Evolutionary conservation across 257 asterid species (phyloP).

Genomic region (Lycium barbarum): DNA sequence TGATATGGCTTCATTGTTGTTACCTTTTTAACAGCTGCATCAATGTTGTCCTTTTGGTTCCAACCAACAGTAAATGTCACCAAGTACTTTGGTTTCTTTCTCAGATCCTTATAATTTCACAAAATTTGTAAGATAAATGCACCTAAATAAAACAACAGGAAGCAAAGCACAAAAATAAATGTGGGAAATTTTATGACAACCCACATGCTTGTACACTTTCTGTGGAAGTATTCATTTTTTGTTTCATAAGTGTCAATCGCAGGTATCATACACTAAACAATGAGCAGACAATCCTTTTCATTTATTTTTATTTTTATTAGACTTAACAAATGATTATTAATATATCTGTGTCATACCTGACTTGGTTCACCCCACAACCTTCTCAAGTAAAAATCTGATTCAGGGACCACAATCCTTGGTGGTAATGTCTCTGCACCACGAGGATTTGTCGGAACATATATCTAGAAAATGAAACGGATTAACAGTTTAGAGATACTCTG

Average conservation of each 20-base stretch:
- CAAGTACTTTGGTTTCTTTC: constrained; percentile 83
- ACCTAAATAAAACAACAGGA: constrained; percentile 13
- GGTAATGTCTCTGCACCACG: constrained; percentile 98
- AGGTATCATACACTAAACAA: background rate
- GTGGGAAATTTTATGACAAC: background rate
- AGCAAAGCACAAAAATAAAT: background rate
- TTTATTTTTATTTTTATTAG: background rate
- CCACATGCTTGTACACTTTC: background rate
- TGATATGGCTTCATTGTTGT: constrained; percentile 25
- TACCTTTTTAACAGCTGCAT: constrained; percentile 92
- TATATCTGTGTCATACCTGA: constrained; percentile 57
- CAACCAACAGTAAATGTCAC: constrained; percentile 91
- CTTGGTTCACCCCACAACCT: constrained; percentile 99
- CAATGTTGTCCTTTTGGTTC: constrained; percentile 69
- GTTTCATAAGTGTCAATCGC: background rate
- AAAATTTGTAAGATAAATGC: background rate
- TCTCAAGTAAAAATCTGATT: constrained; percentile 86
- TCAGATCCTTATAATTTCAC: constrained; percentile 77
- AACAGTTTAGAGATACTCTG: background rate
- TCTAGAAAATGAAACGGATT: constrained; percentile 49
- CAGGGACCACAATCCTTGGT: constrained; percentile 92
- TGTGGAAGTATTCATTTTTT: no score
- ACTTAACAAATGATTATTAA: background rate
- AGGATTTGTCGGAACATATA: constrained; percentile 93
- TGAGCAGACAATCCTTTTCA: background rate